A percentile compares a stretch with the other conserved stretches of the same genome.
Conservation (phyloP, 257 asterid species). For the Solanum neorickii region DNA sequence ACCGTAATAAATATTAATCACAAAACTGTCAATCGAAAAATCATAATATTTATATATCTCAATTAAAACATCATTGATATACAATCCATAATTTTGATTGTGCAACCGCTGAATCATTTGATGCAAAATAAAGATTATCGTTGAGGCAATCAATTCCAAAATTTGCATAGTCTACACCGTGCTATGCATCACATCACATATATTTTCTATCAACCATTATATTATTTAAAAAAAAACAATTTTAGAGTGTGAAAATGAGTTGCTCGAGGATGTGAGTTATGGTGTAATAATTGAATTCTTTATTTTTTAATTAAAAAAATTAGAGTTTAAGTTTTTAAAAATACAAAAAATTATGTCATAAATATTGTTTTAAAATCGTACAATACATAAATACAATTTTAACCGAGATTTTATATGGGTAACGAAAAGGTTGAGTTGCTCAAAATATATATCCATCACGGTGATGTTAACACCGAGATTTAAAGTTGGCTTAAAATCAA, state of each 20-base stretch:
- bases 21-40: neutral
- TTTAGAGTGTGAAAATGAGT: neutral
- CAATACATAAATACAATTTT: accelerated
- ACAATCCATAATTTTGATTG: neutral
- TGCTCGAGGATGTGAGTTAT: neutral
- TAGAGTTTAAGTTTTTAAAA: neutral
- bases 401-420: accelerated
- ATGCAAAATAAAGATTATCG: neutral
- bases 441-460: neutral
- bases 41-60: neutral
- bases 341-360: accelerated
- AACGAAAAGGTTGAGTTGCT: neutral
- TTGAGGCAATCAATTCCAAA: neutral
- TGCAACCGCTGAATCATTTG: neutral
- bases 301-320: neutral
- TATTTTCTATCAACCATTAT: neutral
- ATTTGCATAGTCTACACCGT: neutral
- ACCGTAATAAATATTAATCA: neutral
- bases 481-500: neutral
- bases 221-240: neutral
- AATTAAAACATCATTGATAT: neutral
- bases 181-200: neutral
- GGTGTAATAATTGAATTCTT: neutral
- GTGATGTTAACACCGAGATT: neutral
- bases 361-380: accelerated